phyloP scores from a whole-genome alignment of 164 flowering plant species.

The Stephania japonica region DNA sequence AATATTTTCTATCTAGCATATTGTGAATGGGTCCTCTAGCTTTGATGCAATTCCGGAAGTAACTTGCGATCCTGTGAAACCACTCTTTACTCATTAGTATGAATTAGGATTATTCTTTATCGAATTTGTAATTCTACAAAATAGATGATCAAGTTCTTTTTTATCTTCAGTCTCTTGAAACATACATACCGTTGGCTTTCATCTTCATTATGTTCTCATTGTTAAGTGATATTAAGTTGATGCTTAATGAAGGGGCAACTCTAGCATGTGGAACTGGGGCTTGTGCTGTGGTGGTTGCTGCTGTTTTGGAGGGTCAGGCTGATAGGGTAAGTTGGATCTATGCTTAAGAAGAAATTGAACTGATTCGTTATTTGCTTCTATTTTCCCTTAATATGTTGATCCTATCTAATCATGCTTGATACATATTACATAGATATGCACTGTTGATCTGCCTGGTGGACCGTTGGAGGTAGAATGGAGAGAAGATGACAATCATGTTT shows the following conservation, averaged over 20 bases:
- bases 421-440: slow-evolving; percentile 54
- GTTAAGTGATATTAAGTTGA: neutral
- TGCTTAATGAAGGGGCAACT: slow-evolving; percentile 65
- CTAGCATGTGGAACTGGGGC: slow-evolving; percentile 99
- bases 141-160: neutral
- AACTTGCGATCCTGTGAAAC: neutral
- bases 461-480: slow-evolving; percentile 93
- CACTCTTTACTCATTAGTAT: neutral
- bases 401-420: slow-evolving; percentile 3
- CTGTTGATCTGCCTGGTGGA: slow-evolving; percentile 94
- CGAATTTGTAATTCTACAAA: neutral
- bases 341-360: too few species aligned
- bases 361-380: neutral
- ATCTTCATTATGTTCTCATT: neutral
- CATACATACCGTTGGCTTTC: neutral
- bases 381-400: neutral
- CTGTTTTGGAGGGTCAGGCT: slow-evolving; percentile 88
- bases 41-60: neutral
- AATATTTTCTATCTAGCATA: neutral
- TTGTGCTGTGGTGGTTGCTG: slow-evolving; percentile 94
- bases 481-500: slow-evolving; percentile 81
- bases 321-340: slow-evolving; percentile 55
- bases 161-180: neutral
- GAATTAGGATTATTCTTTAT: slow-evolving; percentile 4
- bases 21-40: neutral